phyloP scores from a whole-genome alignment of 805 yeast species.

The Cephaloascus albidus region DNA sequence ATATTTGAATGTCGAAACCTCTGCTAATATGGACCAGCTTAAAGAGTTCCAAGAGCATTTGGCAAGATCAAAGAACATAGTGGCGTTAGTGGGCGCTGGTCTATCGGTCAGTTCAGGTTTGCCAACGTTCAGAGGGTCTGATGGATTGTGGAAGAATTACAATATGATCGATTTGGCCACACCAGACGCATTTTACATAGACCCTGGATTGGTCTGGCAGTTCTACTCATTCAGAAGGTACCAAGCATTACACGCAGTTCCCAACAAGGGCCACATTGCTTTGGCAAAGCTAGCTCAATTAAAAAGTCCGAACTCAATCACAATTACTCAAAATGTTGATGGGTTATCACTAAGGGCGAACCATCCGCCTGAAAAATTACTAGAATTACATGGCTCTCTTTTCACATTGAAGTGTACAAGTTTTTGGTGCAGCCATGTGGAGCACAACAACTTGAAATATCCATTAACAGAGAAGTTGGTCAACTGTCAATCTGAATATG shows the following conservation, averaged over 20 bases:
- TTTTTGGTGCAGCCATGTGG: constrained; percentile 59
- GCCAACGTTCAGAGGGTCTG: constrained; percentile 62
- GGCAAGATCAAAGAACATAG: constrained; percentile 32
- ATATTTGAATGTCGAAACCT: neutral
- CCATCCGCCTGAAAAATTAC: constrained; percentile 40
- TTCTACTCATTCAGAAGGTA: constrained; percentile 66
- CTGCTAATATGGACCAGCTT: neutral
- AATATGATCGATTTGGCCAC: constrained; percentile 82
- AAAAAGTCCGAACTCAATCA: constrained; percentile 32
- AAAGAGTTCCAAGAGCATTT: constrained; percentile 39
- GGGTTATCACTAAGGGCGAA: constrained; percentile 62
- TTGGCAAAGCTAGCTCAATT: constrained; percentile 51
- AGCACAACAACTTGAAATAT: constrained; percentile 37
- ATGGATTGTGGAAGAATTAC: constrained; percentile 71
- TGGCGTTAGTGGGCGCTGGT: constrained; percentile 78
- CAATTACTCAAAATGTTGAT: constrained; percentile 81
- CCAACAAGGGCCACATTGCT: constrained; percentile 68
- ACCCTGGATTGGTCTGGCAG: constrained; percentile 88
- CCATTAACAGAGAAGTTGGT: constrained; percentile 52
- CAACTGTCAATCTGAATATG: constrained; percentile 26
- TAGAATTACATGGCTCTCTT: constrained; percentile 74
- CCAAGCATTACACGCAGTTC: constrained; percentile 55
- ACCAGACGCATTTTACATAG: constrained; percentile 78
- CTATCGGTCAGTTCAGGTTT: constrained; percentile 71
- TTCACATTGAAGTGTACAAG: constrained; percentile 69